These are phyloP conservation scores for Flaveria floridana DNA, from an alignment of 140 eudicot species.

Conservation along the genomic window DNA sequence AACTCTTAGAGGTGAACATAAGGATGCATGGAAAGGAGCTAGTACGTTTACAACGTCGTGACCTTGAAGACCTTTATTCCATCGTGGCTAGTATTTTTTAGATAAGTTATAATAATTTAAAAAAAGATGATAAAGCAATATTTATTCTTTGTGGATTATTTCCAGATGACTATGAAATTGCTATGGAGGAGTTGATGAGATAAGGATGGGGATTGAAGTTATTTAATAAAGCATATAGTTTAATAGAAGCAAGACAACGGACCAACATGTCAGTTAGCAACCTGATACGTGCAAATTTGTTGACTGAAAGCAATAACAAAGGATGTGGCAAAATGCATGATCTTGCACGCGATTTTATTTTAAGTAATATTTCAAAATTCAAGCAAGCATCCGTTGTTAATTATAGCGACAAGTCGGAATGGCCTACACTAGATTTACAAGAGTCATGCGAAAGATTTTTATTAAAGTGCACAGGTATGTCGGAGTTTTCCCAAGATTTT, in stretches of 20 bases:
- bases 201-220: constrained; percentile 23
- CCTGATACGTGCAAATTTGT: background rate
- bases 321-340: constrained; percentile 21
- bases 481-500: background rate
- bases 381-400: too few relatives aligned
- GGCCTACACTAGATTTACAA: too few relatives aligned
- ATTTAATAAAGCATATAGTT: background rate
- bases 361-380: background rate
- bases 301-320: background rate
- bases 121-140: background rate
- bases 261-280: background rate
- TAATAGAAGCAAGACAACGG: constrained; percentile 21
- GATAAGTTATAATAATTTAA: background rate
- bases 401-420: too few relatives aligned
- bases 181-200: background rate
- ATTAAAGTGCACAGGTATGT: background rate
- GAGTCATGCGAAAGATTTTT: background rate
- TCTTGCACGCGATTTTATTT: constrained; percentile 13
- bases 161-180: background rate
- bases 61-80: too few relatives aligned
- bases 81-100: background rate
- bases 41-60: background rate
- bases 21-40: background rate
- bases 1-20: background rate
- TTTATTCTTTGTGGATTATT: constrained; percentile 13